These are phyloP conservation scores for Beauveria brongniartii DNA, from an alignment of 2,329 filamentous ascomycete genomes.

Conservation along the genomic window DNA sequence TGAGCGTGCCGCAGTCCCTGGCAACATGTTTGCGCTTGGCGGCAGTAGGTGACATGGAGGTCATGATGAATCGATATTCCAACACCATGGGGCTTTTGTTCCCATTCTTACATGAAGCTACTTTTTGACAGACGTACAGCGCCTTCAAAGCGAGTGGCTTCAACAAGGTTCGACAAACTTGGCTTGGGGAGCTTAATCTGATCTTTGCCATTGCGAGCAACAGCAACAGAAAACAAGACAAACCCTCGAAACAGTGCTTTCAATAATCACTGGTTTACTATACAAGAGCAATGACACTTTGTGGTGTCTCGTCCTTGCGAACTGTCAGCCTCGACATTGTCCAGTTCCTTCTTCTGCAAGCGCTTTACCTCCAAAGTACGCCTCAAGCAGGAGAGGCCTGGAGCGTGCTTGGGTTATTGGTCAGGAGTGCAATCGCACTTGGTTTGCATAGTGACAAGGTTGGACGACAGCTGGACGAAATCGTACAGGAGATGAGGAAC, in stretches of 20 bases:
- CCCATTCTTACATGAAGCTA: constrained; percentile 21
- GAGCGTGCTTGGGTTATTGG: constrained; percentile 43
- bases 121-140: constrained; percentile 18
- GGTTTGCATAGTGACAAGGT: constrained; percentile 40
- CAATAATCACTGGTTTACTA: constrained; percentile 37
- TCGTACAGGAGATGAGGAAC: constrained; percentile 39
- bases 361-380: constrained; percentile 46
- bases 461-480: constrained; percentile 24
- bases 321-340: constrained; percentile 39
- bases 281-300: constrained; percentile 34
- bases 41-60: constrained; percentile 13
- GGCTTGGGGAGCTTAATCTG: constrained; percentile 43
- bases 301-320: constrained; percentile 30
- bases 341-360: constrained; percentile 39
- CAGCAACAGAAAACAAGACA: constrained; percentile 21
- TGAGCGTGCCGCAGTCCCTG: constrained; percentile 11
- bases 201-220: constrained; percentile 39
- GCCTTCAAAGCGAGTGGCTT: constrained; percentile 16
- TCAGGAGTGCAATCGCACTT: constrained; percentile 42
- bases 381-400: constrained; percentile 45
- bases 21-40: constrained; percentile 13
- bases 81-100: constrained; percentile 21
- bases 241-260: constrained; percentile 26
- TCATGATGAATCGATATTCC: constrained; percentile 20
- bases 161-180: constrained; percentile 33